Evolutionary conservation across 148 eudicot genomes (phyloP), one percentile per base, ranked within the genome.

Genomic region (Bassia scoparia): DNA sequence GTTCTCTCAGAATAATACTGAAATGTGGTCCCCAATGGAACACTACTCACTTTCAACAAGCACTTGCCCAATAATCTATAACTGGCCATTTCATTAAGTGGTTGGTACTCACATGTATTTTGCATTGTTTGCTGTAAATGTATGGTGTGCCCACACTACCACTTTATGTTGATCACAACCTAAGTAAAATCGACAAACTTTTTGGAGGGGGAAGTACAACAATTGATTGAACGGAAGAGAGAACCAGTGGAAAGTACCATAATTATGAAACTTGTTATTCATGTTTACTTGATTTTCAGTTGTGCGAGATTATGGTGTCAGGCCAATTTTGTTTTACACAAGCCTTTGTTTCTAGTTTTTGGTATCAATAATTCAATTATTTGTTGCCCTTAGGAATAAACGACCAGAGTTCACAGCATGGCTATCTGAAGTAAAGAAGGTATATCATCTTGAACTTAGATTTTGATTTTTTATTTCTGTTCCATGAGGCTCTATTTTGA

Each of bases 321-420:
- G 27, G 26, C 14, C 27, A 8, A 14, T 23, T 7, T 26, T 58
- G 26, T 59, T 74, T 62, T 7, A 18, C 2, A n/a, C n/a, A n/a
- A n/a, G n/a, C 12, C 24, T 60, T 13, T 50, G 23, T 6, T 67
- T n/a, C n/a, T 23, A 37, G 14, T 56, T 46, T 74, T 46, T 67
- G 30, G 13, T 70, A 44, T 61, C 56, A 27, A 24, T 61, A 9
- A 61, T 54, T 62, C 16, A 8, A 29, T 74, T 76, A 29, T 41
- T n/a, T 79, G 61, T 55, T 38, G 34, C 37, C 41, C 82, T 83
- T 66, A 94, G 98, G 98, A 94, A 86, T 73, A 94, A 94, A 68
- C 75, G 98, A 27, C 98, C 98, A 7, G 98, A 94, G 80, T 94
- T 94, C 81, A 89, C 91, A 69, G 93, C 97, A 48, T 94, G 98